These are phyloP conservation scores for Mastigamoeba balamuthi DNA, from an alignment of 78 protist genomes.

Conservation along the genomic window DNA sequence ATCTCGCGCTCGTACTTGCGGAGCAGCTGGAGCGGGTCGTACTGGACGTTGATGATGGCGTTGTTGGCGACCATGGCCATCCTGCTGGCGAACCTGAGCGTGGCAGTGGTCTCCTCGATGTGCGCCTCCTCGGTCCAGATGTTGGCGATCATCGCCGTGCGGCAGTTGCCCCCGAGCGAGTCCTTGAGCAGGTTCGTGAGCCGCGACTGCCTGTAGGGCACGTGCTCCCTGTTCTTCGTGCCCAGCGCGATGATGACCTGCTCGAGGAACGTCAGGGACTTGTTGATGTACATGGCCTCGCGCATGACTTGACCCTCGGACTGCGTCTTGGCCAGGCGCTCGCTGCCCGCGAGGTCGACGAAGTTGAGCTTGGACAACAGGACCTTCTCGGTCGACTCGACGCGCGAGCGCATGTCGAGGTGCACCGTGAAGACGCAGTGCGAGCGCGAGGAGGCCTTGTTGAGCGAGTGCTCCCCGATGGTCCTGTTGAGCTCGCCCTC, in stretches of 20 bases:
- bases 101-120: slow-evolving; percentile 61
- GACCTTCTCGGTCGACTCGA: slow-evolving; percentile 26
- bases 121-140: slow-evolving; percentile 10
- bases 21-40: neutral
- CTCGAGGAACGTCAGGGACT: slow-evolving; percentile 59
- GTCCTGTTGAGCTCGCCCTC: slow-evolving; percentile 52
- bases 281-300: slow-evolving; percentile 75
- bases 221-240: slow-evolving; percentile 26
- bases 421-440: slow-evolving; percentile 61
- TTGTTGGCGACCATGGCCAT: slow-evolving; percentile 44
- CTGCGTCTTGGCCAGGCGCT: slow-evolving; percentile 55
- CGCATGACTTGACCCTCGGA: slow-evolving; percentile 24
- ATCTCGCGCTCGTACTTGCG: neutral
- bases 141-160: slow-evolving; percentile 89
- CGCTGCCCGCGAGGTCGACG: slow-evolving; percentile 69
- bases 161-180: slow-evolving; percentile 89
- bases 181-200: slow-evolving; percentile 47
- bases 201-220: slow-evolving; percentile 63
- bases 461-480: slow-evolving; percentile 31
- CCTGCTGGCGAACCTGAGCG: slow-evolving; percentile 58
- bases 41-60: slow-evolving; percentile 19
- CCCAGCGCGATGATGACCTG: slow-evolving; percentile 66
- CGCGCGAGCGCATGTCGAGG: slow-evolving; percentile 36
- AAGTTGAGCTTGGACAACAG: slow-evolving; percentile 7
- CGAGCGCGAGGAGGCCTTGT: slow-evolving; percentile 16